These are phyloP conservation scores for Microdochium paspali DNA, from an alignment of 2,329 filamentous ascomycete species.

Conservation along the genomic window DNA sequence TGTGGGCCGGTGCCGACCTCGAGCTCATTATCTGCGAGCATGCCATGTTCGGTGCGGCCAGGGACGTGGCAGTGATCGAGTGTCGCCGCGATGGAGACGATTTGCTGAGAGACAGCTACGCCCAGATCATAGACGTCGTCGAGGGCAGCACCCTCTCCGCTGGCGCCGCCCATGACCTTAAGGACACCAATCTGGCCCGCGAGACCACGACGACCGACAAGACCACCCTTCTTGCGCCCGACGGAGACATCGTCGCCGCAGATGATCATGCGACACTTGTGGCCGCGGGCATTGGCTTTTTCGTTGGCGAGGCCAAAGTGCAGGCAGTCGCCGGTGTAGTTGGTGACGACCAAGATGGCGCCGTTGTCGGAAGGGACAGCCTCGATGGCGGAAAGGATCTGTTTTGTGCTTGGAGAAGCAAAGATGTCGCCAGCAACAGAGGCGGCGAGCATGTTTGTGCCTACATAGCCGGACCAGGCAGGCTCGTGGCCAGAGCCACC, in stretches of 20 bases:
- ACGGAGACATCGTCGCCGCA: slow-evolving; percentile 59
- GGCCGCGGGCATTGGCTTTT: slow-evolving; percentile 44
- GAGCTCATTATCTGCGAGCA: slow-evolving; percentile 38
- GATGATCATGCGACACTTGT: slow-evolving; percentile 46
- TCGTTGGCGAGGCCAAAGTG: slow-evolving; percentile 53
- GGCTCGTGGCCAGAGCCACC: slow-evolving; percentile 51
- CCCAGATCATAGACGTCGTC: slow-evolving; percentile 42
- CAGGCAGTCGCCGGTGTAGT: slow-evolving; percentile 56
- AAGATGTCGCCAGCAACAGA: slow-evolving; percentile 55
- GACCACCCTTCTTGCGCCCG: slow-evolving; percentile 42
- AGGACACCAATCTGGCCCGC: slow-evolving; percentile 52
- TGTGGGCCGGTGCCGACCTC: slow-evolving; percentile 60
- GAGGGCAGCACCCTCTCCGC: slow-evolving; percentile 34
- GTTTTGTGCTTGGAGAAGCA: slow-evolving; percentile 52
- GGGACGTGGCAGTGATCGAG: slow-evolving; percentile 53
- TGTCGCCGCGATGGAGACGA: slow-evolving; percentile 48
- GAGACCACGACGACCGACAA: slow-evolving; percentile 52
- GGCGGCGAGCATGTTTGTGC: slow-evolving; percentile 49
- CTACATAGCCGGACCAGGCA: slow-evolving; percentile 56
- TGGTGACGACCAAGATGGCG: slow-evolving; percentile 52
- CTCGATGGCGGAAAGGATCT: slow-evolving; percentile 50
- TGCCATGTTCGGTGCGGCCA: slow-evolving; percentile 37
- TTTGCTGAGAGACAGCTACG: slow-evolving; percentile 36
- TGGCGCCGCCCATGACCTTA: slow-evolving; percentile 45
- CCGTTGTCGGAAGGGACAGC: slow-evolving; percentile 44